Percentiles rank a stretch among this genome's conserved stretches.
Evolutionary conservation across 1,284 basidiomycete species (phyloP).

Genomic region (Porogramme epimiltina): DNA sequence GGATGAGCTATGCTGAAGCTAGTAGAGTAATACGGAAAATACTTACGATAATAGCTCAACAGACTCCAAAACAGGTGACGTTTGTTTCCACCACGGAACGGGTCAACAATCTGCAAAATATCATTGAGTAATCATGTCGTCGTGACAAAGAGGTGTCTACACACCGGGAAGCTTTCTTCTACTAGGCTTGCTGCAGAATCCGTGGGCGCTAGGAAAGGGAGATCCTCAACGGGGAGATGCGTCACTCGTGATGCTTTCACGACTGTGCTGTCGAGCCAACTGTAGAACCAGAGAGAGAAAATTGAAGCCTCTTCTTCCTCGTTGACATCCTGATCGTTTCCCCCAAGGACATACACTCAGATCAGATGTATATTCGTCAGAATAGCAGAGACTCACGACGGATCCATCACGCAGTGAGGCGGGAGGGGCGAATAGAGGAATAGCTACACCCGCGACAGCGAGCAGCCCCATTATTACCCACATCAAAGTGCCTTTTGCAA

Average conservation of each 20-base stretch:
- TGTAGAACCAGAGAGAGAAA: conserved; percentile 55
- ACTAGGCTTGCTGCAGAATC: conserved; percentile 44
- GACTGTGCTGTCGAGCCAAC: conserved; percentile 49
- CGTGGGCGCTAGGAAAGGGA: conserved; percentile 48
- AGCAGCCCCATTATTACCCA: conserved; percentile 43
- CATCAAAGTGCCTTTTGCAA: conserved; percentile 35
- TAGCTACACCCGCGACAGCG: conserved; percentile 38
- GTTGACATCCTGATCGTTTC: conserved; percentile 38
- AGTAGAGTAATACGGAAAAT: no score
- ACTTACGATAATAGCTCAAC: conserved; percentile 22
- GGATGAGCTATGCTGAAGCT: no score
- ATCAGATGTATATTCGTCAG: background rate
- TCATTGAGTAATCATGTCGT: no score
- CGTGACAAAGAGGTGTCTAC: background rate
- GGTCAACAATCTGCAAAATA: conserved; percentile 29
- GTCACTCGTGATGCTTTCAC: conserved; percentile 27
- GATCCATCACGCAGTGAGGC: conserved; percentile 34
- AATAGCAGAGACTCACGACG: conserved; percentile 9
- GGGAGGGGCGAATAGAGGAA: conserved; percentile 51
- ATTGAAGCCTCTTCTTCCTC: conserved; percentile 69
- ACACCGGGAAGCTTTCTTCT: conserved; percentile 34
- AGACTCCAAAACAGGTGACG: conserved; percentile 34
- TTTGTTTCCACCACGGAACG: conserved; percentile 19
- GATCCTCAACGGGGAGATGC: conserved; percentile 32
- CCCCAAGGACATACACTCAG: background rate